Conservation (phyloP, 257 asterid genomes). For the Ilex asprella region DNA sequence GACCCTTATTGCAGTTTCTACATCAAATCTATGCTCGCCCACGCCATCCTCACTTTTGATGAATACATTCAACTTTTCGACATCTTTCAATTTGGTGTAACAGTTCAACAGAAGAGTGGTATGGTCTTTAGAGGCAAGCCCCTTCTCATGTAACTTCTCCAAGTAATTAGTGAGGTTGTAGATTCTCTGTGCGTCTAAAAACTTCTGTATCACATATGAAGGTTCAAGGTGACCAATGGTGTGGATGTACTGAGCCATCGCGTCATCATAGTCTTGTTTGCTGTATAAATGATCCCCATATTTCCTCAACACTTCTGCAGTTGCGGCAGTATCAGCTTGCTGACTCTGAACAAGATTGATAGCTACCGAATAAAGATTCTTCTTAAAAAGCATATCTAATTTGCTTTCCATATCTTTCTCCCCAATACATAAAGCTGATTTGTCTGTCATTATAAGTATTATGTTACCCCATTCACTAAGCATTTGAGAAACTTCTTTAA, state of each 20-base stretch:
- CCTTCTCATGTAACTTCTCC: slow-evolving; percentile 94
- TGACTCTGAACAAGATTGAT: slow-evolving; percentile 92
- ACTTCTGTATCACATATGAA: slow-evolving; percentile 89
- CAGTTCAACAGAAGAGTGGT: slow-evolving; percentile 92
- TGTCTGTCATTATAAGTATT: slow-evolving; percentile 75
- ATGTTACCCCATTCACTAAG: slow-evolving; percentile 98
- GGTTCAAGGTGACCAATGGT: slow-evolving; percentile 96
- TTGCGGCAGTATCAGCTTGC: slow-evolving; percentile 95
- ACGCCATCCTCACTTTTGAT: slow-evolving; percentile 78
- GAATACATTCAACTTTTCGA: slow-evolving; percentile 76
- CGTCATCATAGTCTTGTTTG: slow-evolving; percentile 83
- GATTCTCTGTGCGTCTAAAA: slow-evolving; percentile 95
- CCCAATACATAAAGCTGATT: slow-evolving; percentile 66
- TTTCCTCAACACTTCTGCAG: slow-evolving; percentile 92
- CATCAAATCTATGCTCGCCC: slow-evolving; percentile 84
- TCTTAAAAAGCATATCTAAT: slow-evolving; percentile 94
- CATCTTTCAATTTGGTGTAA: slow-evolving; percentile 93
- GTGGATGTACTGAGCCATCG: slow-evolving; percentile 84
- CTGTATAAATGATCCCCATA: slow-evolving; percentile 88
- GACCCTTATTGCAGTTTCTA: slow-evolving; percentile 92
- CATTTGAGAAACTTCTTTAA: slow-evolving; percentile 82
- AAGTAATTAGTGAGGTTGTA: slow-evolving; percentile 84
- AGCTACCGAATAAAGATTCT: slow-evolving; percentile 85
- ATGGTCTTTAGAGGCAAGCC: slow-evolving; percentile 91
- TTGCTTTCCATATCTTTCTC: slow-evolving; percentile 99